Evolutionary conservation across 2,329 filamentous ascomycete genomes (phyloP), one percentile per base, ranked within the genome.

Genomic region (Penicillium frequentans): DNA sequence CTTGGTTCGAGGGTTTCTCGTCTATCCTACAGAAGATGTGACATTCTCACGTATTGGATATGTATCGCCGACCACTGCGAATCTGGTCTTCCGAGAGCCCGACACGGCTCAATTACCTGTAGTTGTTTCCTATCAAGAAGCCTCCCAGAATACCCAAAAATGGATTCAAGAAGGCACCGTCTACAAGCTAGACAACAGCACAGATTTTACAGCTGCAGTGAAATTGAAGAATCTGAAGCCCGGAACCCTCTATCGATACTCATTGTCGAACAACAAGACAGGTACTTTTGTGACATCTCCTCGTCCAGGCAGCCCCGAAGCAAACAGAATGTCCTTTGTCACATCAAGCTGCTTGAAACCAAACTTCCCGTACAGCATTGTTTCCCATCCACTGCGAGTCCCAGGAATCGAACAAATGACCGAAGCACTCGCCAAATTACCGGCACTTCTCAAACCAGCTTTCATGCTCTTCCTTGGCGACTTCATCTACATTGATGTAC

Each of bases 271-370:
- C 71, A 93, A 95, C 70, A 88, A 93, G 67, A 87, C 86, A 0
- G 95, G 95, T 47, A 86, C 86, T 62, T 96, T 99, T 68, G 84
- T 84, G 3, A 88, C 91, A 0, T 88, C 92, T 1, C 91, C 93
- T 1, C 84, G 81, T 35, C 78, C 86, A 0, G 91, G 92, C 11
- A 80, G 83, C 1, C 77, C 81, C 16, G 80, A 82, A 5, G 82
- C 86, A 49, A 88, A 87, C 42, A 87, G 86, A 56, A 93, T 96
- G 66, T 96, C 91, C 0, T 99, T 99, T 71, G 77, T 98, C 8
- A 91, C 93, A 3, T 95, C 91, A 0, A 96, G 91, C 43, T 99
- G 95, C 75, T 91, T 98, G 68, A 90, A 97, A 66, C 89, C 90
- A 11, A 89, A 91, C 19, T 91, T 98, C 55, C 95, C 95, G 0